A percentile compares a stretch with the other conserved stretches of the same genome.
Evolutionary conservation across 176 grass and related monocot genomes (phyloP).

Genomic region (Oryza coarctata): DNA sequence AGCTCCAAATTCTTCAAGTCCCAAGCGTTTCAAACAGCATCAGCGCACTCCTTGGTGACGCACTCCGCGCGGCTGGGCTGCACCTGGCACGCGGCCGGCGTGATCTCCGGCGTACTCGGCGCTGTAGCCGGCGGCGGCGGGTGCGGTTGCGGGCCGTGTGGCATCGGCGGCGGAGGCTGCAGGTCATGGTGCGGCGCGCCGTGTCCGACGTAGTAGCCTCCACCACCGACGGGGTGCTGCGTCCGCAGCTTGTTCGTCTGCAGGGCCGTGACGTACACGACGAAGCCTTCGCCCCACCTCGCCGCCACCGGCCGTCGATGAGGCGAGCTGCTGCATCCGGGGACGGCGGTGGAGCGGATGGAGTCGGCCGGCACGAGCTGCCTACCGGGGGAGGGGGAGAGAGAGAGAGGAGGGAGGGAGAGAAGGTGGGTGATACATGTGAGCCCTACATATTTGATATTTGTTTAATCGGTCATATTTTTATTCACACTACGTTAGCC

Average conservation of each 20-base stretch:
- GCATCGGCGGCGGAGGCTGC: neutral
- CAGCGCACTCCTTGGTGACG: slow-evolving; percentile 40
- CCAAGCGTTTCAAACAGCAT: slow-evolving; percentile 36
- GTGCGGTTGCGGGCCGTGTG: neutral
- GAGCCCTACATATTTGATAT: no score
- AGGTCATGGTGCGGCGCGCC: slow-evolving; percentile 10
- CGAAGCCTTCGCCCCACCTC: no score
- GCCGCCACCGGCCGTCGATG: no score
- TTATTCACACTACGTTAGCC: no score
- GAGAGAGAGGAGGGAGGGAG: no score
- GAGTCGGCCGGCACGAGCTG: no score
- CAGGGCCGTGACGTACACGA: slow-evolving; percentile 67
- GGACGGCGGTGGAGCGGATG: no score
- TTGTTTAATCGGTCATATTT: no score
- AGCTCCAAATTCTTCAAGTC: neutral
- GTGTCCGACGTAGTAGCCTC: slow-evolving; percentile 26
- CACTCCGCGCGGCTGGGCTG: slow-evolving; percentile 22
- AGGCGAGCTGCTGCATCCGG: no score
- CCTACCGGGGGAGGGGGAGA: no score
- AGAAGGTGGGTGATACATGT: no score
- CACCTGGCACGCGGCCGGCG: neutral
- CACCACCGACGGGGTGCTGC: slow-evolving; percentile 30
- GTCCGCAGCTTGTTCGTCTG: slow-evolving; percentile 40
- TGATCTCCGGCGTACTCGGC: slow-evolving; percentile 32
- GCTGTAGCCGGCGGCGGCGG: neutral